Conservation (phyloP, 1,284 basidiomycete genomes). For the Irpex lacteus region DNA sequence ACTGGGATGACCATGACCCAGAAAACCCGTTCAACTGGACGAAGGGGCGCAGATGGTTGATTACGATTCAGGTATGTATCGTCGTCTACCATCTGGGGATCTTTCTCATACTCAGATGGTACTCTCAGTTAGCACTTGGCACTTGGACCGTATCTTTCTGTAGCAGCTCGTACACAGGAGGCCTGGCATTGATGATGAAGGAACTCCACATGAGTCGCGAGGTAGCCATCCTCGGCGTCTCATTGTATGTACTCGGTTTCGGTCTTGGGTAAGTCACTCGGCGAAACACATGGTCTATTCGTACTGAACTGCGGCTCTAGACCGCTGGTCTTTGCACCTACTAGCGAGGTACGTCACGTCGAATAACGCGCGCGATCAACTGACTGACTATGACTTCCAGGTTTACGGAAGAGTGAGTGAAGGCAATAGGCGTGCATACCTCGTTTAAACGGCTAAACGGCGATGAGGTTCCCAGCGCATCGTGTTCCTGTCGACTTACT, state of each 20-base stretch:
- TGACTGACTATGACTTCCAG: slow-evolving; percentile 20
- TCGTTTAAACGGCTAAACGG: slow-evolving; percentile 1
- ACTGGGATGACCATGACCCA: slow-evolving; percentile 53
- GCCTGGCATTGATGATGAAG: slow-evolving; percentile 42
- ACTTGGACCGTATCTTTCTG: slow-evolving; percentile 66
- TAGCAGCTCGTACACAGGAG: slow-evolving; percentile 58
- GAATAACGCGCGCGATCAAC: not conserved
- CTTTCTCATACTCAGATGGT: no score
- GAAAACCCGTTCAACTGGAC: slow-evolving; percentile 68
- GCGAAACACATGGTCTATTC: slow-evolving; percentile 1
- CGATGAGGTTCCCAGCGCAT: slow-evolving; percentile 35
- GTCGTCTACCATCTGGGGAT: not conserved
- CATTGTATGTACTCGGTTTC: slow-evolving; percentile 54
- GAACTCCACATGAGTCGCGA: slow-evolving; percentile 51
- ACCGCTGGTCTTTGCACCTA: slow-evolving; percentile 60
- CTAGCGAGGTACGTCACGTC: slow-evolving; percentile 47
- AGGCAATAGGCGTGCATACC: not conserved
- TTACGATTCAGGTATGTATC: slow-evolving; percentile 48
- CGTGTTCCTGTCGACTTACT: slow-evolving; percentile 55
- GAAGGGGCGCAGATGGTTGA: slow-evolving; percentile 45
- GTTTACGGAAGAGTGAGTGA: slow-evolving; percentile 50
- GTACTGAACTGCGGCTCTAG: slow-evolving; percentile 26
- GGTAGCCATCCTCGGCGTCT: slow-evolving; percentile 58
- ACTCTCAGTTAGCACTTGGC: slow-evolving; percentile 29
- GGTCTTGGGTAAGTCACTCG: slow-evolving; percentile 31